Percentiles rank a stretch among this genome's conserved stretches.
phyloP scores from a whole-genome alignment of 2,329 filamentous ascomycete genomes.

The Nothomitra cinnamomea region DNA sequence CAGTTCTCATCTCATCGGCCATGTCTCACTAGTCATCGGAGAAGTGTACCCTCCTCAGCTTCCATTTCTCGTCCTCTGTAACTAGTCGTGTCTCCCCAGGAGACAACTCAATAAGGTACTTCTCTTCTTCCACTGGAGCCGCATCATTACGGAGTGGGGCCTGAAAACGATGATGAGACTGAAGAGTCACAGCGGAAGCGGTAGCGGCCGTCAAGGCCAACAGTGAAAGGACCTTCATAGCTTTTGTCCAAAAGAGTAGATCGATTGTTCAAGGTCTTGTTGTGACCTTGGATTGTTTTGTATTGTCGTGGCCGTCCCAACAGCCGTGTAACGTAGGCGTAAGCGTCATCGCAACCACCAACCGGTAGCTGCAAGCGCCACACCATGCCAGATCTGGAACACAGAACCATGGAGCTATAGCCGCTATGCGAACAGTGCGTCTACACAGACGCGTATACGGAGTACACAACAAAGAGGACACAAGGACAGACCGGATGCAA shows the following conservation, averaged over 20 bases:
- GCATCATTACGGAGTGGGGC: conserved; percentile 6
- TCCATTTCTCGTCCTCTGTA: conserved; percentile 91
- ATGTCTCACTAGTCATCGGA: not conserved
- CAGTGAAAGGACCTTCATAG: conserved; percentile 2
- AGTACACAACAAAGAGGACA: not conserved
- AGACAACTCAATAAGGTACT: conserved; percentile 67
- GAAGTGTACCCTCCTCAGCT: conserved; percentile 54
- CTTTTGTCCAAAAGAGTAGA: too few species aligned
- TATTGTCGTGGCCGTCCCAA: too few species aligned
- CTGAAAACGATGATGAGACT: conserved; percentile 7
- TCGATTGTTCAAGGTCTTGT: too few species aligned
- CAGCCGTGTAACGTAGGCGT: too few species aligned
- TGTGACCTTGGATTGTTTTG: too few species aligned
- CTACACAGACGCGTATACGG: too few species aligned
- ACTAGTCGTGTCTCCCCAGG: conserved; percentile 74
- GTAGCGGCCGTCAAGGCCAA: conserved; percentile 3
- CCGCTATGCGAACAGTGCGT: conserved; percentile 1
- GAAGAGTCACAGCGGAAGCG: conserved; percentile 5
- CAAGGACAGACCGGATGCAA: not conserved
- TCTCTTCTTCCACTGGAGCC: conserved; percentile 22
- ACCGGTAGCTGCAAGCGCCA: not conserved
- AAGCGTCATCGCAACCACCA: too few species aligned
- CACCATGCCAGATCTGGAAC: not conserved
- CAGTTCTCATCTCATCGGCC: not conserved
- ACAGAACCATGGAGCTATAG: not conserved